A percentile compares a stretch with the other conserved stretches of the same genome.
These are phyloP conservation scores for Rhodomyrtus tomentosa DNA, from an alignment of 345 rosid genomes.

Conservation along the genomic window DNA sequence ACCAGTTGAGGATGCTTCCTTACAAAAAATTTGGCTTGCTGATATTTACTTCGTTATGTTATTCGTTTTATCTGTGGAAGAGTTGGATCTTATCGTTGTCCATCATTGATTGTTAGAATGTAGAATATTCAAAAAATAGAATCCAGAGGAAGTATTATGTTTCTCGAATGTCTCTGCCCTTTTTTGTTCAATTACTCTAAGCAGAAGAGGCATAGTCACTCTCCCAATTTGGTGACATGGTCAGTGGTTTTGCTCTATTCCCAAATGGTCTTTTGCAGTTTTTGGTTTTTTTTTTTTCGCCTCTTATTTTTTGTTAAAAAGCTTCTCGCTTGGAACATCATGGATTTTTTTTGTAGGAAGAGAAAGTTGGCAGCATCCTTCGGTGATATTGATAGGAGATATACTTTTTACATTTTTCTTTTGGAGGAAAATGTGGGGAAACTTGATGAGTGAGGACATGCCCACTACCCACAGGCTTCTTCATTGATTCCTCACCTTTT, in stretches of 20 bases:
- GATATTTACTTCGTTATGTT: not conserved
- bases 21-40: not conserved
- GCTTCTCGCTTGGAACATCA: not conserved
- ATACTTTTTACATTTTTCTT: not conserved
- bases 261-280: not conserved
- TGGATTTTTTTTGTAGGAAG: not conserved
- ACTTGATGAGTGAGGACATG: too few relatives aligned
- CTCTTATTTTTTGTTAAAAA: not conserved
- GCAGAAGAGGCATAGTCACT: not conserved
- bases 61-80: not conserved
- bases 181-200: not conserved
- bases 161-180: not conserved
- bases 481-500: too few relatives aligned
- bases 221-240: not conserved
- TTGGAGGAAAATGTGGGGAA: too few relatives aligned
- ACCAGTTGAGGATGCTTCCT: not conserved
- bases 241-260: not conserved
- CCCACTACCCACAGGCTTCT: too few relatives aligned
- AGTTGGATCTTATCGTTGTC: not conserved
- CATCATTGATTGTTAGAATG: not conserved
- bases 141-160: not conserved
- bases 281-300: not conserved
- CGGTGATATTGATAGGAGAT: too few relatives aligned
- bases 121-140: not conserved
- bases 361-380: not conserved